Evolutionary conservation across 1,284 basidiomycete species (phyloP), one percentile per base, ranked within the genome.

Genomic region (Puccinia coronata): DNA sequence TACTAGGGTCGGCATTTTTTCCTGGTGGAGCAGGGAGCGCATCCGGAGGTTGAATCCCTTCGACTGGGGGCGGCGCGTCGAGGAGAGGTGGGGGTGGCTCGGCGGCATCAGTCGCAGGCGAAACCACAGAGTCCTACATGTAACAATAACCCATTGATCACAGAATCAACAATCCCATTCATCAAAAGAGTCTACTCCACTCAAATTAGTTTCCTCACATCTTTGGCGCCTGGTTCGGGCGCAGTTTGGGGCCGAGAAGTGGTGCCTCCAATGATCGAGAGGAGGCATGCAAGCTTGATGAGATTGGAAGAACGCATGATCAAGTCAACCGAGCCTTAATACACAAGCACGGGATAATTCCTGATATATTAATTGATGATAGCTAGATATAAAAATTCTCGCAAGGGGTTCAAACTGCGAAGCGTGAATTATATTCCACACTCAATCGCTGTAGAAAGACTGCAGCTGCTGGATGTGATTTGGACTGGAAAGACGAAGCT

Each of bases 251-350:
- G 61, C 6, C 61, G 61, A 41, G 36, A 63, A 63, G 18, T 63
- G 18, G 61, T 16, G 18, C 61, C 61, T 18, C 61, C 61, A 39
- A 63, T n/a, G 18, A 39, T 39, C 4, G 61, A 39, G 5, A 63
- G 61, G 31, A 63, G 61, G 61, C 61, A 63, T 63, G 61, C 61
- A 63, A 63, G 61, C 34, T 39, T 63, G 34, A 41, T 23, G 31
- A 63, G 39, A 18, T 63, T 63, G 18, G 61, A 63, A 36, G 61
- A 63, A 12, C 34, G 61, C 61, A 63, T 63, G 36, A 47, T 47
- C 31, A 31, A 31, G 34, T 31, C 4, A 34, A 31, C 34, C n/a
- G 57, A 59, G 3, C 28, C 57, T 25, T 12, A 34, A 59, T 18
- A 11, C 28, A 9, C 9, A 47, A 47, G 16, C n/a, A n/a, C n/a